A percentile compares a stretch with the other conserved stretches of the same genome.
These are phyloP conservation scores for Penicillium sp. DNA, from an alignment of 2,329 filamentous ascomycete species.

Conservation along the genomic window DNA sequence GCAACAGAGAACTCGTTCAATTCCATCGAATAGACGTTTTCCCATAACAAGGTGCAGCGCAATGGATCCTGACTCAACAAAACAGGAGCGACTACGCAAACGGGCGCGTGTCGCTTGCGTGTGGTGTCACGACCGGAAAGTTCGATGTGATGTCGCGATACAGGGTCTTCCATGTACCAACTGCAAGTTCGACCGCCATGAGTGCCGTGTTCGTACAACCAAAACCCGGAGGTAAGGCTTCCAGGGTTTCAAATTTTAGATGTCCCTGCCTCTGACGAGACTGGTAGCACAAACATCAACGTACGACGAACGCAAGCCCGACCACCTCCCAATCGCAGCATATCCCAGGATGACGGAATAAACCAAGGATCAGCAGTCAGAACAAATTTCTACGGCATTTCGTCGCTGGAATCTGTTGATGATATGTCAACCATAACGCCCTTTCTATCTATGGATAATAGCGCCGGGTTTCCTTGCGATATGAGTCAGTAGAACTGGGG, in stretches of 20 bases:
- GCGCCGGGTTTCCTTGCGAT: not conserved
- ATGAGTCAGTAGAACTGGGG: not conserved
- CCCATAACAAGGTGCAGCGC: not conserved
- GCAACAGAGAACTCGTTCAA: not conserved
- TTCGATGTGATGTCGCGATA: not conserved
- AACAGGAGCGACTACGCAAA: not conserved
- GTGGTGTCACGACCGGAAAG: not conserved
- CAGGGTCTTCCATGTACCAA: not conserved
- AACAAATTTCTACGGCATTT: not conserved
- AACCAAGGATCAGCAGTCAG: not conserved
- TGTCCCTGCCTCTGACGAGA: not conserved
- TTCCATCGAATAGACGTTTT: not conserved
- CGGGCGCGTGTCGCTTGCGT: not conserved
- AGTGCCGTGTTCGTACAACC: not conserved
- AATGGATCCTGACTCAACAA: not conserved
- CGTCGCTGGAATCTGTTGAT: not conserved
- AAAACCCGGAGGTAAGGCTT: not conserved
- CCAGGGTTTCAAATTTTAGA: not conserved
- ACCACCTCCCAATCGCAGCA: not conserved
- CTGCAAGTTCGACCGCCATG: not conserved
- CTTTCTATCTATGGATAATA: not conserved
- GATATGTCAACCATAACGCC: not conserved
- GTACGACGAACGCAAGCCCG: not conserved
- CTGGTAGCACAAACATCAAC: not conserved
- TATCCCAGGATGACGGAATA: not conserved